Evolutionary conservation across 768 basidiomycete genomes (phyloP).

Genomic region (Phanerochaete sordida): DNA sequence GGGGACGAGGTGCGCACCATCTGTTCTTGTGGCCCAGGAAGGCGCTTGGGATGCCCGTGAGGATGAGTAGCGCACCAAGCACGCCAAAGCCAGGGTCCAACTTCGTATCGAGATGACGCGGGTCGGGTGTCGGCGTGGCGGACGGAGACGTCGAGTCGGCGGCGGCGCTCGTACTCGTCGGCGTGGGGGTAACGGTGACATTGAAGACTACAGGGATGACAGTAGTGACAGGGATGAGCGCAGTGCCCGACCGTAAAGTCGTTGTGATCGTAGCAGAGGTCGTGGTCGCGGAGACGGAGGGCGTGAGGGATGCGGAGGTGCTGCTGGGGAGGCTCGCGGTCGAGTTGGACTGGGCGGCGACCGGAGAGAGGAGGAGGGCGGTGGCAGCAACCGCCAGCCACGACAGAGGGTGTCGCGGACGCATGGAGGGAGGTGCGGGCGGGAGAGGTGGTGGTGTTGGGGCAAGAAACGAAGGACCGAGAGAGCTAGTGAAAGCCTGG

Average conservation of each 20-base stretch:
- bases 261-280: constrained; percentile 48
- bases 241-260: constrained; percentile 44
- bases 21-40: constrained; percentile 95
- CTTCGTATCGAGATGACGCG: constrained; percentile 50
- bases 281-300: constrained; percentile 56
- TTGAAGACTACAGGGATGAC: constrained; percentile 60
- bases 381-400: constrained; percentile 18
- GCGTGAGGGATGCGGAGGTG: constrained; percentile 20
- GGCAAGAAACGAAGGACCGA: constrained; percentile 20
- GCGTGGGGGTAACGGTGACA: constrained; percentile 54
- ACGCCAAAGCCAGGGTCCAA: constrained; percentile 89
- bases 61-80: constrained; percentile 80
- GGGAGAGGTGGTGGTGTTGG: constrained; percentile 15
- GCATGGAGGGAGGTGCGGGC: constrained; percentile 24
- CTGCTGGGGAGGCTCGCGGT: constrained; percentile 16
- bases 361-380: constrained; percentile 29
- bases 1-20: constrained; percentile 52
- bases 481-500: not conserved
- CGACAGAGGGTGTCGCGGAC: constrained; percentile 11
- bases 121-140: constrained; percentile 35
- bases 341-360: constrained; percentile 34
- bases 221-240: constrained; percentile 47
- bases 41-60: constrained; percentile 86
- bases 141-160: constrained; percentile 41
- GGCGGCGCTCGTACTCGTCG: constrained; percentile 37